Conservation (phyloP, 306 rosid species). For the Castanea mollissima region DNA sequence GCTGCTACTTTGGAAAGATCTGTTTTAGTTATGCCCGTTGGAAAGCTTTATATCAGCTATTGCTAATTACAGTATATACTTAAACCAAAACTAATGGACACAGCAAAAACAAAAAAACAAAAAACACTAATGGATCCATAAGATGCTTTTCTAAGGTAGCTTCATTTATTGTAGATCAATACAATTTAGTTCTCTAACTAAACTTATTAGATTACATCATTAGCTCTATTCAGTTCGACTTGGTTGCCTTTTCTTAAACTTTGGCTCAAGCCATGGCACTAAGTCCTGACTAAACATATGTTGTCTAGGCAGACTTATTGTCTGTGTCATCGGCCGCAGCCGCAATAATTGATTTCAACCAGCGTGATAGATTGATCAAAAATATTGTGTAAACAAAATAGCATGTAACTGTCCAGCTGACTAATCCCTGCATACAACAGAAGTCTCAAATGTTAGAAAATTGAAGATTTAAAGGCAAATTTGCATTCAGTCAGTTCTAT, state of each 20-base stretch:
- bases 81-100: no score
- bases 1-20: not conserved
- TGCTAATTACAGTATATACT: not conserved
- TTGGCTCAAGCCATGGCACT: not conserved
- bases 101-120: no score
- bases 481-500: not conserved
- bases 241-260: not conserved
- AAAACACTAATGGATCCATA: no score
- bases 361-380: slow-evolving; percentile 36
- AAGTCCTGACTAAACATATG: not conserved
- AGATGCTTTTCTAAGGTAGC: no score
- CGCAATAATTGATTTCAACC: slow-evolving; percentile 31
- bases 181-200: not conserved
- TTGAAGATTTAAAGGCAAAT: not conserved
- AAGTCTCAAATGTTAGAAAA: slow-evolving; percentile 5
- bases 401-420: slow-evolving; percentile 57
- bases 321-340: not conserved
- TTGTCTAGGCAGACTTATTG: not conserved
- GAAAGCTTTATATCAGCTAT: not conserved
- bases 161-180: no score
- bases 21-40: not conserved
- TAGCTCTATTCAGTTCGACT: not conserved
- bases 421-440: slow-evolving; percentile 36
- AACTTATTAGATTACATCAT: not conserved
- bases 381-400: slow-evolving; percentile 45